Evolutionary conservation across 495 filamentous ascomycete genomes (phyloP), one percentile per base, ranked within the genome.

Genomic region (Pseudevernia furfuracea): DNA sequence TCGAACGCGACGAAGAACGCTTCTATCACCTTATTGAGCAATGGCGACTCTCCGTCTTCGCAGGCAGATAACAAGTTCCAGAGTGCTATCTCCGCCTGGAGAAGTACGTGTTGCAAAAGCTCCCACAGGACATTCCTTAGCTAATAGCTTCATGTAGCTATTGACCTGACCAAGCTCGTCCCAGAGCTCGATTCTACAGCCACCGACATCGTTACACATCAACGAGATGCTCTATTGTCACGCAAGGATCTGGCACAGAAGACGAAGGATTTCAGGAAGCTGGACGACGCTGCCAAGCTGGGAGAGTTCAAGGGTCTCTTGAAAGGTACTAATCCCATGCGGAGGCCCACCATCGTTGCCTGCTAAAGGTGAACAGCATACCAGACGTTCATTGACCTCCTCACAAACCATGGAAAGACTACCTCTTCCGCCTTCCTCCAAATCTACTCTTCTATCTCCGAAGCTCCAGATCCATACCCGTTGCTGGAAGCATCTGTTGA

Each of bases 211-310:
- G 90, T 97, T 49, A 78, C 88, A 48, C 88, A 91, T 71, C 94
- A 99, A 71, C 85, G 91, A 67, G 95, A 97, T 75, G 86, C 92
- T 25, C 86, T 96, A 14, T 86, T 96, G 19, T 92, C 97, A 72
- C 84, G 94, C 56, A 99, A 99, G 71, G 94, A 99, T 60, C 82
- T 99, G 23, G 94, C 94, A 21, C 92, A 96, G 75, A 97, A 96
- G 79, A 99, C 94, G 4, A 99, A 97, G 72, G 94, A 97, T 73
- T 99, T 96, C 69, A 79, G 91, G 67, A 99, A 97, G 74, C 82
- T 96, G 4, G 94, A 97, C 62, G 95, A 99, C 78, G 81, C 89
- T 15, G 85, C 83, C 44, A 97, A 97, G 75, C 79, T 97, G 25
- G 77, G 77, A 1, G 95, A 99, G 71, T 86, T 91, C 76, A 97